Conservation (phyloP, 352 stramenopile genomes). For the Phytopythium helicoides region DNA sequence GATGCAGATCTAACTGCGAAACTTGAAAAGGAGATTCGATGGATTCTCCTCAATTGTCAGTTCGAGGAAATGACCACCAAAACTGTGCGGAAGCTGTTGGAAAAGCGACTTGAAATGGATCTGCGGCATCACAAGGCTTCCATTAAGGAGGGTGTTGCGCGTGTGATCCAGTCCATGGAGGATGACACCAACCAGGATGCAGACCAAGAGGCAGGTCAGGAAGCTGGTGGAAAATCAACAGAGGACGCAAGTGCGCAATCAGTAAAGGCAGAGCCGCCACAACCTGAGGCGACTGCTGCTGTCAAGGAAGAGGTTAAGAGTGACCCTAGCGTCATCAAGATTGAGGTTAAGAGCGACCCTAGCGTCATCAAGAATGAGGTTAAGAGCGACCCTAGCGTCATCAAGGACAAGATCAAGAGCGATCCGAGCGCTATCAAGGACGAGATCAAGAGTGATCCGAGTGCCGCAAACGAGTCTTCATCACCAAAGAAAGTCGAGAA, state of each 20-base stretch:
- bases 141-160: conserved; percentile 74
- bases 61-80: conserved; percentile 87
- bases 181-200: conserved; percentile 20
- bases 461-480: too few species aligned
- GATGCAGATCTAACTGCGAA: conserved; percentile 46
- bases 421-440: too few species aligned
- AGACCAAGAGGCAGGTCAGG: not conserved
- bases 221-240: too few species aligned
- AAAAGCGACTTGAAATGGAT: conserved; percentile 67
- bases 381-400: conserved; percentile 14
- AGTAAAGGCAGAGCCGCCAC: too few species aligned
- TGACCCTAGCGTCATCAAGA: too few species aligned
- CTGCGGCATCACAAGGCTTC: conserved; percentile 68
- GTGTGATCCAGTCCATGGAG: conserved; percentile 78
- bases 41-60: conserved; percentile 71
- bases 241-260: too few species aligned
- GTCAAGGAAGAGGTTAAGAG: conserved; percentile 7
- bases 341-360: too few species aligned
- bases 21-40: conserved; percentile 77
- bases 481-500: conserved; percentile 8
- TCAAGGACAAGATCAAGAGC: conserved; percentile 17
- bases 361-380: not conserved
- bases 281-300: too few species aligned
- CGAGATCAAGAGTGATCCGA: too few species aligned
- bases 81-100: conserved; percentile 70